These are phyloP conservation scores for Metschnikowia dekortorum DNA, from an alignment of 805 yeast species.

Conservation along the genomic window DNA sequence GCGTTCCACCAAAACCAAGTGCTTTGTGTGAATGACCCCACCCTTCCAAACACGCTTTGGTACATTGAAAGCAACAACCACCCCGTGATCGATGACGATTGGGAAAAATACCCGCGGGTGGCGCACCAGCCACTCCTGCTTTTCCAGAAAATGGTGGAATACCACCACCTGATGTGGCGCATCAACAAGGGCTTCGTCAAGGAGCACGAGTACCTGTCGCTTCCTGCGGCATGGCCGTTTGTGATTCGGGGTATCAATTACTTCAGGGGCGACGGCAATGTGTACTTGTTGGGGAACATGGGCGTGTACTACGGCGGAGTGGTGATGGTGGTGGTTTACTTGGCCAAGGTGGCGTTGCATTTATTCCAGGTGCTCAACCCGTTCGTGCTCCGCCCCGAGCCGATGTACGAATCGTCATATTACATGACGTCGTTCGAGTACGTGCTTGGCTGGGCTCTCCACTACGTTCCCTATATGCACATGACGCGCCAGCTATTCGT, in stretches of 20 bases:
- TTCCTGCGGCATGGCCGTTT: conserved; percentile 53
- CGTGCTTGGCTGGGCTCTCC: conserved; percentile 54
- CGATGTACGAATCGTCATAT: conserved; percentile 11
- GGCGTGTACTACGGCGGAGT: conserved; percentile 50
- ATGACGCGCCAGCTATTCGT: conserved; percentile 37
- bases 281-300: conserved; percentile 65
- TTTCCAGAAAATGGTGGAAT: conserved; percentile 48
- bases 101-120: conserved; percentile 18
- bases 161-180: conserved; percentile 54
- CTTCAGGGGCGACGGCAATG: conserved; percentile 42
- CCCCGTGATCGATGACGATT: conserved; percentile 36
- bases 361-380: conserved; percentile 29
- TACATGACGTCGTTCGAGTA: conserved; percentile 30
- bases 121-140: conserved; percentile 36
- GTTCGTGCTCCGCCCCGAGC: conserved; percentile 18
- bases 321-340: conserved; percentile 26
- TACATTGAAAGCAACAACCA: conserved; percentile 63
- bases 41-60: conserved; percentile 65
- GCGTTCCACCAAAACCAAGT: conserved; percentile 85
- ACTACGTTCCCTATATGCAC: conserved; percentile 52
- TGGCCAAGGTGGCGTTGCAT: conserved; percentile 17
- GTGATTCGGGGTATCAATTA: conserved; percentile 55
- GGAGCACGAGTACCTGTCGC: conserved; percentile 46
- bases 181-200: conserved; percentile 44
- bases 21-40: conserved; percentile 74